Percentiles rank a stretch among this genome's conserved stretches.
Evolutionary conservation across 148 eudicot genomes (phyloP).

Genomic region (Camellia granthamiana): DNA sequence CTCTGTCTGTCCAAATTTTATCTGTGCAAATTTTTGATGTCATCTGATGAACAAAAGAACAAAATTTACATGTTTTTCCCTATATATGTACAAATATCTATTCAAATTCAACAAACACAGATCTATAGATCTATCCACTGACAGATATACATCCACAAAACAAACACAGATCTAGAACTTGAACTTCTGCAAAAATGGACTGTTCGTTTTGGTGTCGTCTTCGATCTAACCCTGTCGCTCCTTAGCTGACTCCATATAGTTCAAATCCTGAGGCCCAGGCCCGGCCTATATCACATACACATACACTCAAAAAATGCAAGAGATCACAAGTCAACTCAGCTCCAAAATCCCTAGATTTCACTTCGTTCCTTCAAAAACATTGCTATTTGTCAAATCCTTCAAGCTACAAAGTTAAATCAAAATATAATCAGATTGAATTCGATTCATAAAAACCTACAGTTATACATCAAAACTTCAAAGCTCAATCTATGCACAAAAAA

Average conservation of each 20-base stretch:
- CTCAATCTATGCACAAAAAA: not conserved
- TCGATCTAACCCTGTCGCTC: constrained; percentile 26
- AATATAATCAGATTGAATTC: constrained; percentile 1
- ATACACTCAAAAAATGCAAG: constrained; percentile 5
- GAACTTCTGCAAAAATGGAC: constrained; percentile 55
- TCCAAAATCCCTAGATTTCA: constrained; percentile 16
- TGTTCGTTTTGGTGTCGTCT: constrained; percentile 25
- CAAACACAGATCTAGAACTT: no score
- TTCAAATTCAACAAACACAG: no score
- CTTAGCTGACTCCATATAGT: constrained; percentile 46
- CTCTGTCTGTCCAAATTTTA: no score
- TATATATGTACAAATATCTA: no score
- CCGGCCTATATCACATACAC: constrained; percentile 28
- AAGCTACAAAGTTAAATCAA: constrained; percentile 1
- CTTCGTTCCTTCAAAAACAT: constrained; percentile 12
- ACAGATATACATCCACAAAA: no score
- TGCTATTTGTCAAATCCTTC: not conserved
- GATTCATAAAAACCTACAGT: no score
- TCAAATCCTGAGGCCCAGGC: constrained; percentile 33
- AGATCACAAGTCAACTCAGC: constrained; percentile 40
- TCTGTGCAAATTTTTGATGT: no score
- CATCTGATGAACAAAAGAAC: no score
- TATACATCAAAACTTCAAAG: not conserved
- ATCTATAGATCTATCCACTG: no score
- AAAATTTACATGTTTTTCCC: no score